These are phyloP conservation scores for Candida wancherniae DNA, from an alignment of 805 yeast species.

Conservation along the genomic window DNA sequence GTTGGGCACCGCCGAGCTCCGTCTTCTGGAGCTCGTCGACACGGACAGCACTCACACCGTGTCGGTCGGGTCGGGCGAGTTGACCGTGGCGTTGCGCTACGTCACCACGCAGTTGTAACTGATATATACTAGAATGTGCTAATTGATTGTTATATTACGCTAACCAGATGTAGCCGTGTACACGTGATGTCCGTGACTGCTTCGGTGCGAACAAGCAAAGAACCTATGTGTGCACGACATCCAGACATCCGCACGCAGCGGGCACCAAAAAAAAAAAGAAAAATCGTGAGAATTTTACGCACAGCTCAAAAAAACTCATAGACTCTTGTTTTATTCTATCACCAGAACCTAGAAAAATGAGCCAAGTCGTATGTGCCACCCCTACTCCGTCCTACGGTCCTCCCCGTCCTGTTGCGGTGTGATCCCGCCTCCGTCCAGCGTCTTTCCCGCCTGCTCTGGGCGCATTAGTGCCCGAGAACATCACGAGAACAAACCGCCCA, in stretches of 20 bases:
- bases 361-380: constrained; percentile 29
- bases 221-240: too few relatives aligned
- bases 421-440: too few relatives aligned
- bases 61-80: constrained; percentile 34
- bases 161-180: too few relatives aligned
- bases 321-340: constrained; percentile 20
- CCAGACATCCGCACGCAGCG: constrained; percentile 8
- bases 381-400: not conserved
- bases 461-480: too few relatives aligned
- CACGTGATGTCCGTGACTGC: constrained; percentile 18
- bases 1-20: constrained; percentile 54
- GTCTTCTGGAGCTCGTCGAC: constrained; percentile 47
- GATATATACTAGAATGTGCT: too few relatives aligned
- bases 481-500: too few relatives aligned
- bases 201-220: constrained; percentile 3
- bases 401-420: too few relatives aligned
- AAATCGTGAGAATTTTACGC: constrained; percentile 18
- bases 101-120: constrained; percentile 12
- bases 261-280: constrained; percentile 13
- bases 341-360: constrained; percentile 23
- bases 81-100: constrained; percentile 38
- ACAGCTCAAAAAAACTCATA: constrained; percentile 17
- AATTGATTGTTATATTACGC: too few relatives aligned
- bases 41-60: constrained; percentile 37
- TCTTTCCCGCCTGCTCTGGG: too few relatives aligned